Evolutionary conservation across 2,329 filamentous ascomycete species (phyloP).

Genomic region (Epichloe gansuensis): DNA sequence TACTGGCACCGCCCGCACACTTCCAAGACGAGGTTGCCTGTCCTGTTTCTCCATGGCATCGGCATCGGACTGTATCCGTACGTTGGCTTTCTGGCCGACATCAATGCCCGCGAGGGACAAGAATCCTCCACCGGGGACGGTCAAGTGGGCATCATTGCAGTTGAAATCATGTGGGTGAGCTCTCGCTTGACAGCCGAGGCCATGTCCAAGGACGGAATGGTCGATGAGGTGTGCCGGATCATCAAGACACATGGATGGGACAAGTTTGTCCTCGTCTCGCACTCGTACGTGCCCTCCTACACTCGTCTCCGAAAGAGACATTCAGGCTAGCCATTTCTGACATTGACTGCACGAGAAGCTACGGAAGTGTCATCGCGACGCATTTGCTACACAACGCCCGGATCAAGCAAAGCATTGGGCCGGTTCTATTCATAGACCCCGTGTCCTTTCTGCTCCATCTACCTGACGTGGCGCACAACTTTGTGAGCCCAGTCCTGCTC

Average conservation of each 20-base stretch:
- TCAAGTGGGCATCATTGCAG: constrained; percentile 42
- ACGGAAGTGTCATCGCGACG: constrained; percentile 43
- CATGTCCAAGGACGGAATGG: constrained; percentile 34
- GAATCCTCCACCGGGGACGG: constrained; percentile 23
- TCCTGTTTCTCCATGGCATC: constrained; percentile 54
- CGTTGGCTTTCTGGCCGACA: constrained; percentile 37
- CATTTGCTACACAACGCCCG: constrained; percentile 37
- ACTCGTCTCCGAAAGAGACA: no score
- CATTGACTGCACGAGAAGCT: constrained; percentile 15
- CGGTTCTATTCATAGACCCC: constrained; percentile 45
- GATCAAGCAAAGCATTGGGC: constrained; percentile 25
- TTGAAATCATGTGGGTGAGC: constrained; percentile 47
- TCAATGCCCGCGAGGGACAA: constrained; percentile 27
- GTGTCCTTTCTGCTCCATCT: constrained; percentile 48
- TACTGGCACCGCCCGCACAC: constrained; percentile 53
- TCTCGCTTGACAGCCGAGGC: constrained; percentile 42
- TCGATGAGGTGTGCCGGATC: constrained; percentile 38
- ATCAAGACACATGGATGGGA: constrained; percentile 37
- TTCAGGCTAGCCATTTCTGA: no score
- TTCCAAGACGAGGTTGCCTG: constrained; percentile 40
- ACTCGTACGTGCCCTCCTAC: constrained; percentile 22
- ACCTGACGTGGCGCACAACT: constrained; percentile 52
- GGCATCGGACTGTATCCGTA: constrained; percentile 42
- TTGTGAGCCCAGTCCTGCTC: constrained; percentile 18
- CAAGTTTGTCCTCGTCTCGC: constrained; percentile 40